phyloP scores from a whole-genome alignment of 768 basidiomycete genomes.

The Podaxis rugospora region DNA sequence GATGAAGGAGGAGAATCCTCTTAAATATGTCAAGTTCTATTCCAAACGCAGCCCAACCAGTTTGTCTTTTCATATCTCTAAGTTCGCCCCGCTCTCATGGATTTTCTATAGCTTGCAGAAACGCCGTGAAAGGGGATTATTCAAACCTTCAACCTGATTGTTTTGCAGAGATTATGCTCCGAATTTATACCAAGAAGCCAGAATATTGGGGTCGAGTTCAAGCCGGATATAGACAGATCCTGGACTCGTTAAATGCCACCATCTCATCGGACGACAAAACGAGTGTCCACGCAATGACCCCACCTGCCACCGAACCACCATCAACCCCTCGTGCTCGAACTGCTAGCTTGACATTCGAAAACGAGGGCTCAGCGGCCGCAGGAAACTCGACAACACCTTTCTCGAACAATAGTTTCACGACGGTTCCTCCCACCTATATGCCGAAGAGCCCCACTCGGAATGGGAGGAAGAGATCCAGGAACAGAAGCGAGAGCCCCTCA shows the following conservation, averaged over 20 bases:
- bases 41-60: constrained; percentile 58
- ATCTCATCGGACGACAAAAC: not conserved
- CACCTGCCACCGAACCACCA: constrained; percentile 33
- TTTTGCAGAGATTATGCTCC: constrained; percentile 69
- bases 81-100: not conserved
- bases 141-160: constrained; percentile 58
- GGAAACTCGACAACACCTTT: constrained; percentile 20
- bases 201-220: constrained; percentile 60
- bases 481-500: not conserved
- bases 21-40: constrained; percentile 70
- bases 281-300: constrained; percentile 18
- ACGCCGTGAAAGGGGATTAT: constrained; percentile 51
- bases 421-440: constrained; percentile 28
- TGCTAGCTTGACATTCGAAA: constrained; percentile 16
- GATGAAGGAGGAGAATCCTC: constrained; percentile 64
- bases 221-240: constrained; percentile 52
- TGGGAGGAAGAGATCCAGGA: constrained; percentile 2
- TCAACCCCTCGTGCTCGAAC: constrained; percentile 30
- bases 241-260: constrained; percentile 15
- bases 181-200: constrained; percentile 66
- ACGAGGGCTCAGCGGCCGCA: constrained; percentile 1
- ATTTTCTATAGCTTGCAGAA: constrained; percentile 32
- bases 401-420: constrained; percentile 42
- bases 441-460: constrained; percentile 2
- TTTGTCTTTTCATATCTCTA: constrained; percentile 24